Conservation (phyloP, 2,329 filamentous ascomycete genomes). For the Cladosporium sp. region DNA sequence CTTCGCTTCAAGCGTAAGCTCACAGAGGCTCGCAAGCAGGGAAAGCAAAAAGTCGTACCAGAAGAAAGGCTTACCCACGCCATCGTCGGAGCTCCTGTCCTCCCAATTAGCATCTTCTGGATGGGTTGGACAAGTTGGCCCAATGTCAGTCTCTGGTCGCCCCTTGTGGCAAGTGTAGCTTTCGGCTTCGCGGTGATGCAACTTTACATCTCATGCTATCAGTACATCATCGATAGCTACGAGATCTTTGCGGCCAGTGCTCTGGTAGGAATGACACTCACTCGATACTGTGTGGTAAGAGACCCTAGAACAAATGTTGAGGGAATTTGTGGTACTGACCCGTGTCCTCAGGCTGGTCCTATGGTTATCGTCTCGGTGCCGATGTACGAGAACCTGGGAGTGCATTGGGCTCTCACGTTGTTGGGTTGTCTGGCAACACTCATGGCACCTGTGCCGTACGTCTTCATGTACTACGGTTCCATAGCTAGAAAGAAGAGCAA, state of each 20-base stretch:
- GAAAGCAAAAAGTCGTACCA: neutral
- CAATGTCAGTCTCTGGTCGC: constrained; percentile 47
- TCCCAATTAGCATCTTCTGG: constrained; percentile 53
- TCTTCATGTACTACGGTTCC: constrained; percentile 41
- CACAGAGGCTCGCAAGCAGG: neutral
- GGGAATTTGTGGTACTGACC: neutral
- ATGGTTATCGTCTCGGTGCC: constrained; percentile 39
- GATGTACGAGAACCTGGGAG: constrained; percentile 36
- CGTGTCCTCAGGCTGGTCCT: constrained; percentile 30
- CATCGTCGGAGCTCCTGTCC: constrained; percentile 37
- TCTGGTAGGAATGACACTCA: constrained; percentile 29
- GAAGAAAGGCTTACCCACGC: constrained; percentile 40
- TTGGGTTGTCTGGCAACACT: constrained; percentile 29
- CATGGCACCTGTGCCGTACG: constrained; percentile 38
- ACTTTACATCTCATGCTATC: constrained; percentile 35
- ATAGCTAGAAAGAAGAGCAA: constrained; percentile 13
- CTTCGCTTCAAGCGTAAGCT: constrained; percentile 1
- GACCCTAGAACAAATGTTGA: constrained; percentile 33
- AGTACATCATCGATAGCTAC: constrained; percentile 37
- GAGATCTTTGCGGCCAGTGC: constrained; percentile 37
- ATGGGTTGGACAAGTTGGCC: constrained; percentile 44
- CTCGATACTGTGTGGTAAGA: constrained; percentile 36
- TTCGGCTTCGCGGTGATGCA: constrained; percentile 44
- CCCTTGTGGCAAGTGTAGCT: constrained; percentile 44
- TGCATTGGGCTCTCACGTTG: constrained; percentile 32